Conservation (phyloP, 176 grass and related monocot genomes). For the Dendrocalamus sinicus region DNA sequence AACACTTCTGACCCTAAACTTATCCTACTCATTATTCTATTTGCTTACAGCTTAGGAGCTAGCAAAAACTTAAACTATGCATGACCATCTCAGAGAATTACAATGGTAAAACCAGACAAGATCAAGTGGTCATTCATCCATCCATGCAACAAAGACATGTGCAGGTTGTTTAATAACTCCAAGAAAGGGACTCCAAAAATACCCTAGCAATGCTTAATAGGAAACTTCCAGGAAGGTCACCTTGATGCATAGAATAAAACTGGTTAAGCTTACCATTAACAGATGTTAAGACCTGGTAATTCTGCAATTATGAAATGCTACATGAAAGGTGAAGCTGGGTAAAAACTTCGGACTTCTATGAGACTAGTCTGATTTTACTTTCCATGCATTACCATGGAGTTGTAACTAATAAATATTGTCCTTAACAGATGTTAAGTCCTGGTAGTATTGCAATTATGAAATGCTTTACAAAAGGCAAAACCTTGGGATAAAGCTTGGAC, state of each 20-base stretch:
- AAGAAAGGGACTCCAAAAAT: slow-evolving; percentile 50
- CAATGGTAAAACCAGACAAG: slow-evolving; percentile 41
- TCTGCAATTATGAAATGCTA: slow-evolving; percentile 31
- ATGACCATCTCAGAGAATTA: slow-evolving; percentile 40
- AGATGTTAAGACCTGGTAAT: slow-evolving; percentile 50
- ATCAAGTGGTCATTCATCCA: slow-evolving; percentile 51
- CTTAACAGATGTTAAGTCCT: slow-evolving; percentile 11
- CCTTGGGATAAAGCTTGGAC: slow-evolving; percentile 13
- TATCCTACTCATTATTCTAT: slow-evolving; percentile 51
- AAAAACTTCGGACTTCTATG: slow-evolving; percentile 12
- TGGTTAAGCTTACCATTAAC: slow-evolving; percentile 34
- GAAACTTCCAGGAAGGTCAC: slow-evolving; percentile 66
- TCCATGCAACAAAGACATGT: slow-evolving; percentile 49
- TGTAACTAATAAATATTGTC: neutral
- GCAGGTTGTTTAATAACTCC: slow-evolving; percentile 53
- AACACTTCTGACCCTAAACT: slow-evolving; percentile 52
- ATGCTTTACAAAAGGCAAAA: slow-evolving; percentile 13
- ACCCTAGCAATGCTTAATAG: slow-evolving; percentile 33
- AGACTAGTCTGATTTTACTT: slow-evolving; percentile 38
- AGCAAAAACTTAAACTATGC: slow-evolving; percentile 58
- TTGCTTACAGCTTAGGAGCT: slow-evolving; percentile 55
- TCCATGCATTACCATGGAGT: slow-evolving; percentile 33
- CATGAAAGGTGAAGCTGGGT: neutral
- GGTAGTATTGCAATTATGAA: slow-evolving; percentile 18
- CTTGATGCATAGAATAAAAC: slow-evolving; percentile 40